A percentile compares a stretch with the other conserved stretches of the same genome.
These are phyloP conservation scores for Dalbergia oliveri DNA, from an alignment of 306 rosid genomes.

Conservation along the genomic window DNA sequence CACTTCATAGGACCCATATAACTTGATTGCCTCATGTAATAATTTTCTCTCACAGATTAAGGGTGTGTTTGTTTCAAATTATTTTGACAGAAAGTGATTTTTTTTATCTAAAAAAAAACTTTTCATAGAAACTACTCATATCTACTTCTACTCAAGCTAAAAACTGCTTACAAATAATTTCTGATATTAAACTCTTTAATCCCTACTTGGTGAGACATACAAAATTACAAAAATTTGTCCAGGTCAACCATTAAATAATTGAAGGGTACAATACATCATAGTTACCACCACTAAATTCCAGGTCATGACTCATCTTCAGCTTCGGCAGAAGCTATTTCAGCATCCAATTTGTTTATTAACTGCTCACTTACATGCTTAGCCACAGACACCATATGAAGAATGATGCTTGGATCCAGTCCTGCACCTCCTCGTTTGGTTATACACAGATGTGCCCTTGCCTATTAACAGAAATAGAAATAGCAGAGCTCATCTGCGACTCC, in stretches of 20 bases:
- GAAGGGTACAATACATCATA: slow-evolving; percentile 21
- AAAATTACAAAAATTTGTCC: too few relatives aligned
- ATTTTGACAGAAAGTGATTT: too few relatives aligned
- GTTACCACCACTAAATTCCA: slow-evolving; percentile 17
- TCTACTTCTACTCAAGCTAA: too few relatives aligned
- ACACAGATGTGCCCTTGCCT: slow-evolving; percentile 73
- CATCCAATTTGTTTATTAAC: slow-evolving; percentile 72
- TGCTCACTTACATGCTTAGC: slow-evolving; percentile 80
- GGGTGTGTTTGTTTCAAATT: too few relatives aligned
- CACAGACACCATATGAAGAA: slow-evolving; percentile 90
- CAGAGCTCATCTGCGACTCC: slow-evolving; percentile 92
- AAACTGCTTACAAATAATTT: too few relatives aligned
- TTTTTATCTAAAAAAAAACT: too few relatives aligned
- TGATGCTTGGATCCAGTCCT: slow-evolving; percentile 81
- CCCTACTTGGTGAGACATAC: too few relatives aligned
- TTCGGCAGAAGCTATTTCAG: slow-evolving; percentile 87
- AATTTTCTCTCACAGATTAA: too few relatives aligned
- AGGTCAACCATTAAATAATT: background rate
- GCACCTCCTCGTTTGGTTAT: slow-evolving; percentile 84
- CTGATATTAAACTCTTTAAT: too few relatives aligned
- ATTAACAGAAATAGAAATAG: slow-evolving; percentile 77
- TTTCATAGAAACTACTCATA: too few relatives aligned
- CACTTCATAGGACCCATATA: too few relatives aligned
- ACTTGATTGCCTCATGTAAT: too few relatives aligned
- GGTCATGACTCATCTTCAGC: slow-evolving; percentile 71